phyloP scores from a whole-genome alignment of 2,329 filamentous ascomycete genomes.

The Fusarium graminum region DNA sequence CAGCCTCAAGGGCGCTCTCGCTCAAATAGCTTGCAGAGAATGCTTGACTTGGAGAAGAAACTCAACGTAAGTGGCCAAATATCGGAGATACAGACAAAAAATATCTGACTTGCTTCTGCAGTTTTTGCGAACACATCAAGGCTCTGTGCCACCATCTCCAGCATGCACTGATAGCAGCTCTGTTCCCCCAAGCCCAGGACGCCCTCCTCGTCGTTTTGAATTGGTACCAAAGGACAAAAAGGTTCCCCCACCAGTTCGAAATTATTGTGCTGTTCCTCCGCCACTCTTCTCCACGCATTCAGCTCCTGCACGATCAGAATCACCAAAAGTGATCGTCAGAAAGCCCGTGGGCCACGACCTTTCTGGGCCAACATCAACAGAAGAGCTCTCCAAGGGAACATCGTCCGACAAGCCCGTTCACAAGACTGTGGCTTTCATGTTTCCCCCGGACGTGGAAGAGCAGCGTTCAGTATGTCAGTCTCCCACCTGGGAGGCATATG shows the following conservation, averaged over 20 bases:
- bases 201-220: slow-evolving; percentile 46
- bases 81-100: background rate
- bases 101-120: slow-evolving; percentile 18
- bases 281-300: slow-evolving; percentile 38
- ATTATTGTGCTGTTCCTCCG: slow-evolving; percentile 41
- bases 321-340: slow-evolving; percentile 31
- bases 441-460: slow-evolving; percentile 51
- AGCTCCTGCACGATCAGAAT: slow-evolving; percentile 26
- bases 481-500: slow-evolving; percentile 71
- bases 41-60: slow-evolving; percentile 71
- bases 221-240: slow-evolving; percentile 47
- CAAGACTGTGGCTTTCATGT: slow-evolving; percentile 52
- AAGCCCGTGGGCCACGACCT: slow-evolving; percentile 33
- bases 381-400: slow-evolving; percentile 19
- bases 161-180: slow-evolving; percentile 32
- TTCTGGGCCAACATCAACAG: slow-evolving; percentile 23
- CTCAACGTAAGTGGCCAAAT: slow-evolving; percentile 64
- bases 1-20: slow-evolving; percentile 41
- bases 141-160: slow-evolving; percentile 38
- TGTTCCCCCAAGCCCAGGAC: slow-evolving; percentile 39
- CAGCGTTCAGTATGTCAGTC: slow-evolving; percentile 67
- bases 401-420: slow-evolving; percentile 43
- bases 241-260: slow-evolving; percentile 44
- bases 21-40: slow-evolving; percentile 66
- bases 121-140: slow-evolving; percentile 40